These are phyloP conservation scores for Cutaneotrichosporon mucoides DNA, from an alignment of 1,284 basidiomycete species.

Conservation along the genomic window DNA sequence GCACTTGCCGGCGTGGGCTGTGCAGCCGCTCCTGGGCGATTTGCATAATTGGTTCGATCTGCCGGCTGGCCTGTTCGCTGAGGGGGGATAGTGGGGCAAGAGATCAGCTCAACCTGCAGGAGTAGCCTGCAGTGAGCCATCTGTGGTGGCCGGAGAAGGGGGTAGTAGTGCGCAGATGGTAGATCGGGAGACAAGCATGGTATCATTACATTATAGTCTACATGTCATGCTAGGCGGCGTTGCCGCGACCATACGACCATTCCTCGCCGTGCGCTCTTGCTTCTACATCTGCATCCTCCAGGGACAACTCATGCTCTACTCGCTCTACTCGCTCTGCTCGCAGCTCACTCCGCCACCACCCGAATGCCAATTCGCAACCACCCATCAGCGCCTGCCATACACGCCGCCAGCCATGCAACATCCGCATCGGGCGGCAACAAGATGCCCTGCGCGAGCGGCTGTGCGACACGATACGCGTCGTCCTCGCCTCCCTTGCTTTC, in stretches of 20 bases:
- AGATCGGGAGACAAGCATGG: no score
- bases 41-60: constrained; percentile 49
- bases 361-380: constrained; percentile 87
- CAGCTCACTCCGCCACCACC: constrained; percentile 41
- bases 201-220: constrained; percentile 1
- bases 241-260: no score
- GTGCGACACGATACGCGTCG: constrained; percentile 42
- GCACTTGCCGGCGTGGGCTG: constrained; percentile 43
- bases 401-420: constrained; percentile 86
- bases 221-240: neutral
- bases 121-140: no score
- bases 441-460: constrained; percentile 81
- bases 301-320: no score
- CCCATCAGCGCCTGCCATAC: constrained; percentile 85
- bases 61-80: constrained; percentile 33
- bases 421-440: constrained; percentile 77
- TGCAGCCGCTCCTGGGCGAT: constrained; percentile 43
- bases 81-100: neutral
- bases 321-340: no score
- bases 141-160: no score
- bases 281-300: no score
- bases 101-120: neutral
- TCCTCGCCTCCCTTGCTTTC: neutral
- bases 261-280: no score
- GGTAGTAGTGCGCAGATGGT: no score